Evolutionary conservation across 2,329 filamentous ascomycete genomes (phyloP).

Genomic region (Alternaria arbusti): DNA sequence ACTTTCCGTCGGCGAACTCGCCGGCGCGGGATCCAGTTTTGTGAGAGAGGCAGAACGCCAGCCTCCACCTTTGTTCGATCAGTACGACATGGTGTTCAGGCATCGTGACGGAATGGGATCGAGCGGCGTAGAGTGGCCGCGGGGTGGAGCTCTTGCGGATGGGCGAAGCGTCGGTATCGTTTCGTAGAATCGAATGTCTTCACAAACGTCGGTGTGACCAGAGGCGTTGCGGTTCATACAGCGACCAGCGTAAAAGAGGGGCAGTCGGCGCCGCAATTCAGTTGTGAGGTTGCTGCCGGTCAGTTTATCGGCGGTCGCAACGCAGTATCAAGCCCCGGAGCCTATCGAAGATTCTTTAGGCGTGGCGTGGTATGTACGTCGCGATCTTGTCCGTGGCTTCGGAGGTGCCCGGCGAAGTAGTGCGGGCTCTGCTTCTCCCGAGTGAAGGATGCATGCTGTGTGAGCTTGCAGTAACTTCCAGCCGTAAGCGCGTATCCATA

Average conservation of each 20-base stretch:
- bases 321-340: neutral
- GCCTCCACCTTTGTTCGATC: neutral
- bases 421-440: neutral
- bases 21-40: neutral
- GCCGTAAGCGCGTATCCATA: neutral
- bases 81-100: neutral
- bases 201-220: neutral
- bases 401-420: neutral
- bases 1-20: neutral
- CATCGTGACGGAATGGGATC: neutral
- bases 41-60: neutral
- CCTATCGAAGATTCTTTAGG: neutral
- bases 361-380: neutral
- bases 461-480: neutral
- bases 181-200: neutral
- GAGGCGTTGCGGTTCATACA: neutral
- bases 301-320: neutral
- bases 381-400: neutral
- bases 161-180: neutral
- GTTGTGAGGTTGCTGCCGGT: neutral
- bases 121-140: neutral
- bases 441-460: neutral
- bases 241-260: neutral
- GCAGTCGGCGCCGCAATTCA: neutral
- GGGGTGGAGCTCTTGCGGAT: neutral